Percentiles rank a stretch among this genome's conserved stretches.
Evolutionary conservation across 1,139 yeast genomes (phyloP).

Genomic region (Candida smagusa): DNA sequence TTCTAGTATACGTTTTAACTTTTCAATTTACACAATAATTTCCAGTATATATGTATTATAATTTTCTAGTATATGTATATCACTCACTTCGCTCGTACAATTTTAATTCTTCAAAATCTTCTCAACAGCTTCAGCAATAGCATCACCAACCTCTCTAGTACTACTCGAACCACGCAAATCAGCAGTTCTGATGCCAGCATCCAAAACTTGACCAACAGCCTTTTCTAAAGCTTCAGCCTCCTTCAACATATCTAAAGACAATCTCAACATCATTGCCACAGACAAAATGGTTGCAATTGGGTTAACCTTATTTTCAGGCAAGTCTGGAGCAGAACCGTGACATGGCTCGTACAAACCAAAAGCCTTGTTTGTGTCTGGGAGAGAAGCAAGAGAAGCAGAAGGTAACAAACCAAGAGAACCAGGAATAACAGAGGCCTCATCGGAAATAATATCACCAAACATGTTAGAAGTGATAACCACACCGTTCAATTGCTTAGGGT

Average conservation of each 20-base stretch:
- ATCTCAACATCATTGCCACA: constrained; percentile 94
- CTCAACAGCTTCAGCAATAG: constrained; percentile 71
- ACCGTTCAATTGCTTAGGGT: constrained; percentile 88
- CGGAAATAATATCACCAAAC: constrained; percentile 98
- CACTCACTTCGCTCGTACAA: too few relatives aligned
- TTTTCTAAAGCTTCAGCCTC: constrained; percentile 88
- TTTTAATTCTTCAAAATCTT: constrained; percentile 43
- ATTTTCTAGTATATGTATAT: too few relatives aligned
- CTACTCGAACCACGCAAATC: constrained; percentile 80
- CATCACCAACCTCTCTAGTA: constrained; percentile 91
- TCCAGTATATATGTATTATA: too few relatives aligned
- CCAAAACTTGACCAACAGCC: constrained; percentile 83
- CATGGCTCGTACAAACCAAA: constrained; percentile 98
- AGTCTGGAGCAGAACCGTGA: constrained; percentile 97
- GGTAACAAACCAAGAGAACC: constrained; percentile 95
- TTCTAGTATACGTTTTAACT: too few relatives aligned
- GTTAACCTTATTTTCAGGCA: constrained; percentile 81
- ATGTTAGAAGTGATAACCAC: constrained; percentile 87
- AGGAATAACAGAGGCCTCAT: constrained; percentile 96
- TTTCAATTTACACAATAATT: too few relatives aligned
- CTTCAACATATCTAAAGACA: constrained; percentile 73
- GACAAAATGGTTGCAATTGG: constrained; percentile 94
- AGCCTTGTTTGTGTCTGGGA: constrained; percentile 91
- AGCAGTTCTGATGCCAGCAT: constrained; percentile 82
- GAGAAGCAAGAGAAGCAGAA: constrained; percentile 91